Evolutionary conservation across 2,329 filamentous ascomycete genomes (phyloP), one percentile per base, ranked within the genome.

Genomic region (Aspergillus sp.): DNA sequence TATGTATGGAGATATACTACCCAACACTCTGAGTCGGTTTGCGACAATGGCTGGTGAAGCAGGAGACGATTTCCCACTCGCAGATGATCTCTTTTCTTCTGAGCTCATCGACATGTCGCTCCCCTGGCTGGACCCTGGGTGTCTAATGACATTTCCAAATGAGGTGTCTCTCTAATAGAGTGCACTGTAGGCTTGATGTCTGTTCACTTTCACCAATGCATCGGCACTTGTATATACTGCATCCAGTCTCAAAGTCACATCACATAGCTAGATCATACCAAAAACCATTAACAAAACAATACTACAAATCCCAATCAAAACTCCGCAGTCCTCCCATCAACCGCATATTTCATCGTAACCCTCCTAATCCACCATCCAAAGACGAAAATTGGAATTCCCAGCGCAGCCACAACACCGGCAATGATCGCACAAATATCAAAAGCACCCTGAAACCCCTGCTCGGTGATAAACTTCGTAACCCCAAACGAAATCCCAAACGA

Each of bases 401-500:
- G 13, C 2, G 60, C 60, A n/a, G 58, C 19, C 9, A 50, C 57
- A 9, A 49, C 60, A 19, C 60, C 58, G 2, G 58, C 52, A 13
- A 59, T 58, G 19, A 59, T 59, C 2, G 52, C 52, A 36, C 52
- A 55, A n/a, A 55, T 55, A n/a, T 55, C 17, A 3, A 55, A 32
- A 9, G 38, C 41, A 12, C 52, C 52, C 52, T 55, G 52, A 5
- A 28, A 55, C 0, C 52, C 52, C 38, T 45, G 45, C 23, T 55
- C 38, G 7, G 58, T 57, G 2, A 62, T 49, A 8, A 62, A 48
- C 38, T 50, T 57, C 2, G 60, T 62, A 30, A 48, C 52, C n/a
- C 55, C 60, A 50, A 59, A 62, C 9, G 57, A 58, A 2, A 62
- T 62, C 0, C 57, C 60, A 49, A 62, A 62, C 8, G 60, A 62